phyloP scores from a whole-genome alignment of 2,329 filamentous ascomycete species.

The Fusarium tuaranense region DNA sequence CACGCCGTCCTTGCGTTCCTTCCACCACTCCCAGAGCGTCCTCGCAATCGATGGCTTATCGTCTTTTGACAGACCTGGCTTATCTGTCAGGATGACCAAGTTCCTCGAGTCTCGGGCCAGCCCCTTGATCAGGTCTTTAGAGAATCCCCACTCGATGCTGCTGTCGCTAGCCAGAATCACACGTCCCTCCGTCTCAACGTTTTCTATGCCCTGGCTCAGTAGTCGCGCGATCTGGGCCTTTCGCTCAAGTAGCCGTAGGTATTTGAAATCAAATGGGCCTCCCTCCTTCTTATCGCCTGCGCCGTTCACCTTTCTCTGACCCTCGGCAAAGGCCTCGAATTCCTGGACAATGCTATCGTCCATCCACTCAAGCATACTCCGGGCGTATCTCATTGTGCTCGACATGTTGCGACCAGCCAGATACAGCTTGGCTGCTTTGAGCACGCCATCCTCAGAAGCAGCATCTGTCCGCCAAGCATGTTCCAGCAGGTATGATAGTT shows the following conservation, averaged over 20 bases:
- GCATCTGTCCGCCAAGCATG: constrained; percentile 85
- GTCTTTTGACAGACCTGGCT: constrained; percentile 58
- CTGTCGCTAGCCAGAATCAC: constrained; percentile 93
- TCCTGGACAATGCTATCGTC: constrained; percentile 94
- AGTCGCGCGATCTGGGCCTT: constrained; percentile 83
- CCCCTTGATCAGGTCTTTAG: constrained; percentile 79
- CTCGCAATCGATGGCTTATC: constrained; percentile 72
- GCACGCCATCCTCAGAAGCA: constrained; percentile 60
- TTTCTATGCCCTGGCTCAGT: constrained; percentile 59
- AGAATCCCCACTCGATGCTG: constrained; percentile 95
- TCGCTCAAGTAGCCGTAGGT: constrained; percentile 85
- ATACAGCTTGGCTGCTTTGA: constrained; percentile 74
- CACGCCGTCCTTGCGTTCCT: constrained; percentile 73
- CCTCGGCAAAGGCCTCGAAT: constrained; percentile 79
- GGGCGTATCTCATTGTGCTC: constrained; percentile 88
- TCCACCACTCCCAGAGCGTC: constrained; percentile 85
- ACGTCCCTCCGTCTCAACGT: constrained; percentile 61
- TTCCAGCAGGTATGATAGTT: constrained; percentile 91
- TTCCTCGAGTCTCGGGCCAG: constrained; percentile 84
- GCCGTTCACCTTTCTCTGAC: constrained; percentile 58
- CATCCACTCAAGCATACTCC: constrained; percentile 99
- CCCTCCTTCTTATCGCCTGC: constrained; percentile 65
- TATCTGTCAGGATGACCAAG: constrained; percentile 88
- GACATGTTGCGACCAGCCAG: constrained; percentile 88
- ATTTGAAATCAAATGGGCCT: constrained; percentile 90